phyloP scores from a whole-genome alignment of 1,284 basidiomycete species.

The Tilletia walkeri region DNA sequence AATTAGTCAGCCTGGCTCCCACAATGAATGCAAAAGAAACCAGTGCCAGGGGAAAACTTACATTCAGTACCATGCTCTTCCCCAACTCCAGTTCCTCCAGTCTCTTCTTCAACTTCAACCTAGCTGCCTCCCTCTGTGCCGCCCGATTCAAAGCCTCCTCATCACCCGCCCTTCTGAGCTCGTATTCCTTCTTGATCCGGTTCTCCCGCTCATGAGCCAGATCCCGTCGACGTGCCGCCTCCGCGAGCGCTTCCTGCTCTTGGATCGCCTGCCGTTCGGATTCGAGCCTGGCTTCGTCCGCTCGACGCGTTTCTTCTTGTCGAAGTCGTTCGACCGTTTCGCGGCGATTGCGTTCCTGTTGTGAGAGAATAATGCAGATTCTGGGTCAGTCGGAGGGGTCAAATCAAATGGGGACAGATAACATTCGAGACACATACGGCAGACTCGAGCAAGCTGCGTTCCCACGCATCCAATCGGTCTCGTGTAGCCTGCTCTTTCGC shows the following conservation, averaged over 20 bases:
- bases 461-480: conserved; percentile 17
- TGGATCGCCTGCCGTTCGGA: not conserved
- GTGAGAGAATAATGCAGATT: not conserved
- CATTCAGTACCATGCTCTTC: conserved; percentile 8
- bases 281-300: not conserved
- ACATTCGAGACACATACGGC: not conserved
- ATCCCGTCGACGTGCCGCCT: not conserved
- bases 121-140: conserved; percentile 4
- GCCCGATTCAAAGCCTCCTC: not conserved
- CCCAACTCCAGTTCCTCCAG: conserved; percentile 5
- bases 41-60: not conserved
- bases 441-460: conserved; percentile 2
- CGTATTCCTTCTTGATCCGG: conserved; percentile 2
- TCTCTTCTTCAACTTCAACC: conserved; percentile 1
- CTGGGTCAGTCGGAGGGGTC: not conserved
- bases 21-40: not conserved
- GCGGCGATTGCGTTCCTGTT: conserved; percentile 10
- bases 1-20: not conserved
- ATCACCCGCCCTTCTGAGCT: not conserved
- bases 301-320: conserved; percentile 4
- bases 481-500: conserved; percentile 8
- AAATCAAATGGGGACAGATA: too few species aligned
- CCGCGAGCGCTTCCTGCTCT: not conserved
- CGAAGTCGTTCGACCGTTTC: conserved; percentile 1
- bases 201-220: conserved; percentile 1